phyloP scores from a whole-genome alignment of 352 stramenopile genomes.

The Pseudoperonospora humuli region DNA sequence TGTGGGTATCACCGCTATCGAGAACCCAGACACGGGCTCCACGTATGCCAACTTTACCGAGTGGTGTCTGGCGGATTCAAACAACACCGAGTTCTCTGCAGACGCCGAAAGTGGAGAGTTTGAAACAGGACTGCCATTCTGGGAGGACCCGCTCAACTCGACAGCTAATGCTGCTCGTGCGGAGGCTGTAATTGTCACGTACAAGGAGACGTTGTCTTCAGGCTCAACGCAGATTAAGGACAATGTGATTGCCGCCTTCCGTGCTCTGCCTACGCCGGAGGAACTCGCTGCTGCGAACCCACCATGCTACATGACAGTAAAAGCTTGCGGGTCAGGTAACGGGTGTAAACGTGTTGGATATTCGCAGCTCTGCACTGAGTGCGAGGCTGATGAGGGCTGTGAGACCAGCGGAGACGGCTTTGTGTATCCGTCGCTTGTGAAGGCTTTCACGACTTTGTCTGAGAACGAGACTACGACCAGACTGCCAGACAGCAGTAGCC shows the following conservation, averaged over 20 bases:
- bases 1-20: slow-evolving; percentile 62
- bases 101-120: slow-evolving; percentile 31
- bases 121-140: slow-evolving; percentile 46
- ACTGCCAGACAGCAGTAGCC: slow-evolving; percentile 2
- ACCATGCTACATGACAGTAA: slow-evolving; percentile 61
- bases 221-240: slow-evolving; percentile 40
- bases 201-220: slow-evolving; percentile 31
- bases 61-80: slow-evolving; percentile 48
- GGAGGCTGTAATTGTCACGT: slow-evolving; percentile 39
- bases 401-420: slow-evolving; percentile 38
- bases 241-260: slow-evolving; percentile 31
- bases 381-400: slow-evolving; percentile 27
- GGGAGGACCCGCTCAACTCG: slow-evolving; percentile 48
- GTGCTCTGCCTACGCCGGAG: slow-evolving; percentile 33
- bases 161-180: slow-evolving; percentile 46
- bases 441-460: slow-evolving; percentile 39
- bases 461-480: slow-evolving; percentile 34
- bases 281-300: slow-evolving; percentile 47
- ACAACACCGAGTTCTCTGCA: slow-evolving; percentile 53
- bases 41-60: slow-evolving; percentile 56
- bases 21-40: slow-evolving; percentile 36
- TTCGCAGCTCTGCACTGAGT: slow-evolving; percentile 65
- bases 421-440: slow-evolving; percentile 51
- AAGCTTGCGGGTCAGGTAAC: slow-evolving; percentile 34
- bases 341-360: slow-evolving; percentile 64